phyloP scores from a whole-genome alignment of 345 rosid species.

The Melastoma malabathricum region DNA sequence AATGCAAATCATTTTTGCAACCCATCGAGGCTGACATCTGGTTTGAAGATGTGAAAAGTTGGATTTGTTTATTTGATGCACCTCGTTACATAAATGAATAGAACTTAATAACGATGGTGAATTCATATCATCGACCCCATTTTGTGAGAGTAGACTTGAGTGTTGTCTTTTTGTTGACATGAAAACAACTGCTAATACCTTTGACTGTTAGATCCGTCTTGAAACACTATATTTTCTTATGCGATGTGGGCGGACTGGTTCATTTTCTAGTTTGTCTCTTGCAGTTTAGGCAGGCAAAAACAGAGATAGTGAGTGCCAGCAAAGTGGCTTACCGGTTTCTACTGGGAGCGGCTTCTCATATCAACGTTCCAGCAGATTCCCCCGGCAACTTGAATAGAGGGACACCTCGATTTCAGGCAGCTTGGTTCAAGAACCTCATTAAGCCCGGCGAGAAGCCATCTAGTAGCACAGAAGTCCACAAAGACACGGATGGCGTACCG shows the following conservation, averaged over 20 bases:
- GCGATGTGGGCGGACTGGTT: background rate
- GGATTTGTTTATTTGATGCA: too few relatives aligned
- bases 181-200: too few relatives aligned
- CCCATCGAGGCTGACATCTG: too few relatives aligned
- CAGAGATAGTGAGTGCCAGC: slow-evolving; percentile 89
- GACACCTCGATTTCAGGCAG: slow-evolving; percentile 40
- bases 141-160: too few relatives aligned
- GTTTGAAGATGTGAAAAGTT: too few relatives aligned
- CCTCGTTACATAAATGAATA: too few relatives aligned
- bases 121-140: too few relatives aligned
- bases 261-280: slow-evolving; percentile 10
- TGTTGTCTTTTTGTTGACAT: too few relatives aligned
- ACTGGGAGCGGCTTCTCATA: slow-evolving; percentile 36
- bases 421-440: slow-evolving; percentile 76
- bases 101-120: too few relatives aligned
- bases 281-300: slow-evolving; percentile 93
- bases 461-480: slow-evolving; percentile 23
- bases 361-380: slow-evolving; percentile 25
- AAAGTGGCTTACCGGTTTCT: slow-evolving; percentile 92
- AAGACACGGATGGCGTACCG: slow-evolving; percentile 20
- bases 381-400: slow-evolving; percentile 50
- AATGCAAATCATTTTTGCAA: too few relatives aligned
- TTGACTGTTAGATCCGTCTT: too few relatives aligned
- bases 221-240: too few relatives aligned
- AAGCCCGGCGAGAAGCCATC: slow-evolving; percentile 57